Evolutionary conservation across 169 alveolate genomes (phyloP).

Genomic region (Eimeria sp.): DNA sequence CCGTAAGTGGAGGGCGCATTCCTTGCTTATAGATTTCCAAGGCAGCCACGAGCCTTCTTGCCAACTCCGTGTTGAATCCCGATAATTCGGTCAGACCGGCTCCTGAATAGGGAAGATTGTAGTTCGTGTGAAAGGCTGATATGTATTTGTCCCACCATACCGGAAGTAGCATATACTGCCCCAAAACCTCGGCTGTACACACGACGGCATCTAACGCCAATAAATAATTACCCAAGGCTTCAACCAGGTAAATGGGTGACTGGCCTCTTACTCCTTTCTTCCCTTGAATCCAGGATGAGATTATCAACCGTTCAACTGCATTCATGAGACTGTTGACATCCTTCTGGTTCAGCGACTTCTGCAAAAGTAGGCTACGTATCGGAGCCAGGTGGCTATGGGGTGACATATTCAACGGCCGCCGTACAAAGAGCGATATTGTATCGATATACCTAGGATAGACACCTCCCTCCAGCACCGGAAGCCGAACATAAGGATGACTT

Average conservation of each 20-base stretch:
- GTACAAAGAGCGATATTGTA: background rate
- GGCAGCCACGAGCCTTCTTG: background rate
- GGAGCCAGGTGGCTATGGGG: background rate
- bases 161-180: background rate
- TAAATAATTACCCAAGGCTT: background rate
- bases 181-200: background rate
- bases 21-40: background rate
- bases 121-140: background rate
- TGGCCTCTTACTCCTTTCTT: background rate
- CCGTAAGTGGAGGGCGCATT: background rate
- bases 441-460: background rate
- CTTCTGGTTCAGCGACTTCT: background rate
- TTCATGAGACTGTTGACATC: background rate
- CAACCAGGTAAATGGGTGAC: background rate
- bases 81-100: background rate
- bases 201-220: background rate
- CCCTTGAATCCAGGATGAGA: background rate
- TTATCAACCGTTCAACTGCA: background rate
- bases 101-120: background rate
- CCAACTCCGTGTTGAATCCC: background rate
- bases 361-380: background rate
- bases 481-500: background rate
- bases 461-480: background rate
- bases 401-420: too few relatives aligned
- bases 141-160: slow-evolving; percentile 3